Base-by-base conservation (phyloP, 805 yeast genomes). In the Clavispora santaluciae region DNA sequence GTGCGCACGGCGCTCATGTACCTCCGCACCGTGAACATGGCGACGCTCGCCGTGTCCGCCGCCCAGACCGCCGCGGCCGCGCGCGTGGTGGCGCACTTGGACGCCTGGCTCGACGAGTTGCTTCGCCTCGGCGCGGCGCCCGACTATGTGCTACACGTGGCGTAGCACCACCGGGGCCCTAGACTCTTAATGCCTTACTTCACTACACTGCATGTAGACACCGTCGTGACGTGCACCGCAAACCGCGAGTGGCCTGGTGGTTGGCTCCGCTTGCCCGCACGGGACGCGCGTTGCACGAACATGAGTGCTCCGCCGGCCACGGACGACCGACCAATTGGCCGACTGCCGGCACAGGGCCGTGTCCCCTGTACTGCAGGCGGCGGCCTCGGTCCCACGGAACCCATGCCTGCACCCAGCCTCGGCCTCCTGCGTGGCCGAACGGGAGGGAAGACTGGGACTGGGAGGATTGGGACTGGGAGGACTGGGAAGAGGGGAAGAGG, bases 31-130 rank as follows among this genome's bases (percentile, higher is more conserved):
- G 7, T 33, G 20, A 33, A 33, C n/a, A 8, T 22, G 2, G 6
- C 22, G 2, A 12, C 22, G n/a, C 22, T 22, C 10, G 21, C 4
- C 20, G n/a, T 22, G 3, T 33, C 36, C 5, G 17, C 11, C 17
- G 24, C 18, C 13, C 36, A 33, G 21, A 21, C n/a, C 24, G 12
- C 22, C 9, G 24, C 36, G 4, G 13, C 15, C 26, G 8, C 28
- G 11, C 21, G 39, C 4, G 44, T 38, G 12, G 33, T 44, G 6
- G 22, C 33, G 11, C 16, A 31, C 4, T 33, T 44, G 24, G 39
- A 40, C 22, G 26, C 16, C 13, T 40, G 44, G 44, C 38, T 44
- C 11, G 40, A 22, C 7, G 34, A 22, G 15, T 29, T 38, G 10
- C 18, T 44, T 33, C 30, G 15, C 15, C 23, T 13, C n/a, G 47